phyloP scores from a whole-genome alignment of 192 early-diverging fungal species.

The Coemansia asiatica region DNA sequence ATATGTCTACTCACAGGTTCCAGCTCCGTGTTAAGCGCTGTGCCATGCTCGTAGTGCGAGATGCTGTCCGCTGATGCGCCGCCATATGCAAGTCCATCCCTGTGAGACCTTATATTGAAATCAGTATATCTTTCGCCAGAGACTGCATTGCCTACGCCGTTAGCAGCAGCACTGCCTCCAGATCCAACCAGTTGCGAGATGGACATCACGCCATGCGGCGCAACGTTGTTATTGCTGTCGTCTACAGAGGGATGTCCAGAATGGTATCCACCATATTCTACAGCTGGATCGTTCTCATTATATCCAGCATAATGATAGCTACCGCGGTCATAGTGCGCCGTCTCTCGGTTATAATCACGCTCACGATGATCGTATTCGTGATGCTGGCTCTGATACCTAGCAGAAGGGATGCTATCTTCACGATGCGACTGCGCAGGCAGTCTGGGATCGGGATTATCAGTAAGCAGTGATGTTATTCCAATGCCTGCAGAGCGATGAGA shows the following conservation, averaged over 20 bases:
- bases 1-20: neutral
- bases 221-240: constrained; percentile 1
- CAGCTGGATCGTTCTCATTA: constrained; percentile 4
- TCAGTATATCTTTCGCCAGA: neutral
- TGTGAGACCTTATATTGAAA: neutral
- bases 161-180: neutral
- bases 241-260: constrained; percentile 1
- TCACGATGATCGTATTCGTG: constrained; percentile 1
- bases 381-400: constrained; percentile 7
- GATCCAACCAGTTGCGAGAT: constrained; percentile 49
- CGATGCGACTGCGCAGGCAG: neutral
- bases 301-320: constrained; percentile 16
- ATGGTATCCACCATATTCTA: constrained; percentile 10
- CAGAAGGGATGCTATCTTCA: neutral
- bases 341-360: constrained; percentile 8
- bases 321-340: constrained; percentile 17
- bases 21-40: neutral
- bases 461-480: constrained; percentile 43
- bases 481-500: constrained; percentile 25
- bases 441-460: constrained; percentile 15
- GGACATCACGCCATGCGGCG: constrained; percentile 40
- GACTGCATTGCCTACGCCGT: neutral
- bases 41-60: neutral
- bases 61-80: neutral
- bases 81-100: constrained; percentile 1